Conservation (phyloP, 1,139 yeast genomes). For the Blastobotrys elegans region DNA sequence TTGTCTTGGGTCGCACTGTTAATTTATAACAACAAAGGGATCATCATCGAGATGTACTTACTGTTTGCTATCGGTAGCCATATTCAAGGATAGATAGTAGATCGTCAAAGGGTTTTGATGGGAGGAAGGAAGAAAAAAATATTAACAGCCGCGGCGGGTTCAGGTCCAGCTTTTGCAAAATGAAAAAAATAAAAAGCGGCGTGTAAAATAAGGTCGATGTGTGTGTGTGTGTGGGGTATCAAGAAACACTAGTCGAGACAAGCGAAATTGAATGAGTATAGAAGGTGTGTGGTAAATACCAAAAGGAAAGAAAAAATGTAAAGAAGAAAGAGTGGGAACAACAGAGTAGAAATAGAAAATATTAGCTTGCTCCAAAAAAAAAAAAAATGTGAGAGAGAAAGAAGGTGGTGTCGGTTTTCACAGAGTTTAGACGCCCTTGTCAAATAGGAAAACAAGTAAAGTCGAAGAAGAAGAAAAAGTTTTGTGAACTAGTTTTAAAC, state of each 20-base stretch:
- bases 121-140: not conserved
- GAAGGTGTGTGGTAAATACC: too few species aligned
- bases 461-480: not conserved
- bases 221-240: too few species aligned
- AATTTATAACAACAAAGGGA: not conserved
- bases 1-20: not conserved
- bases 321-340: too few species aligned
- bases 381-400: not conserved
- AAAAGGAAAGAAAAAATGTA: too few species aligned
- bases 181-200: not conserved
- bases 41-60: conserved; percentile 1
- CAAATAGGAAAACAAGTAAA: not conserved
- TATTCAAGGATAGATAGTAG: not conserved
- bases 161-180: not conserved
- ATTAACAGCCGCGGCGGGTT: not conserved
- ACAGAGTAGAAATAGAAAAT: too few species aligned
- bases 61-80: conserved; percentile 7
- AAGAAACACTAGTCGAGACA: too few species aligned
- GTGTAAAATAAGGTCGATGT: too few species aligned
- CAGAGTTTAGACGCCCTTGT: not conserved
- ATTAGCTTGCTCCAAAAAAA: not conserved
- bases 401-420: not conserved
- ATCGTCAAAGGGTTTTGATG: not conserved
- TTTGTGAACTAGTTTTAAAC: not conserved
- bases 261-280: too few species aligned